Conservation (phyloP, 371 early-diverging fungal species). For the Rhizopus sp. region DNA sequence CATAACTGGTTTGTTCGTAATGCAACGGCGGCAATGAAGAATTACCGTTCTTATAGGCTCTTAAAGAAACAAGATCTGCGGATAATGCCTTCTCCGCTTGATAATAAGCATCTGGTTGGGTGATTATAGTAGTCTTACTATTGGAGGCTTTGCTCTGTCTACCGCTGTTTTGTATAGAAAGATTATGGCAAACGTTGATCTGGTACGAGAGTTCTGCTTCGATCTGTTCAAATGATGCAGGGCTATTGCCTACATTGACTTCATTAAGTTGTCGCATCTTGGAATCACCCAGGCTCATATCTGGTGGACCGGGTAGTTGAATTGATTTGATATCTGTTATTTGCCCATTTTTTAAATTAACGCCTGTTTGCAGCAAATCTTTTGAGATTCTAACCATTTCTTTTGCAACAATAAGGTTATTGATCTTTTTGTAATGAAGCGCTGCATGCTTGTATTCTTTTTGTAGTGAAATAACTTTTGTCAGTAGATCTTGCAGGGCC, state of each 20-base stretch:
- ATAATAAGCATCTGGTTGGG: conserved; percentile 38
- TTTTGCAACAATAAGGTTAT: conserved; percentile 54
- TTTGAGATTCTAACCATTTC: conserved; percentile 60
- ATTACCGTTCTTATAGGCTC: conserved; percentile 35
- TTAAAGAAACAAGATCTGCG: conserved; percentile 62
- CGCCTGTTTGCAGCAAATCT: conserved; percentile 34
- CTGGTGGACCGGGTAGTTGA: conserved; percentile 29
- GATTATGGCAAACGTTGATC: conserved; percentile 63
- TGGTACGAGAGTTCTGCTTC: conserved; percentile 61
- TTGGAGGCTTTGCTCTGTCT: conserved; percentile 12
- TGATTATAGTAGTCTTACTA: conserved; percentile 11
- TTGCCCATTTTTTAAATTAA: conserved; percentile 41
- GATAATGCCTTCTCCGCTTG: conserved; percentile 59
- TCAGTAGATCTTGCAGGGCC: conserved; percentile 21
- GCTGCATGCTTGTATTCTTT: conserved; percentile 69
- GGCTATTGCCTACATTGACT: conserved; percentile 2
- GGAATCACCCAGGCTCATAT: conserved; percentile 41
- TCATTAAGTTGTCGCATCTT: conserved; percentile 36
- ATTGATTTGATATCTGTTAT: conserved; percentile 14
- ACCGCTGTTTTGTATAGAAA: conserved; percentile 51
- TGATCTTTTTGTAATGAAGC: conserved; percentile 52
- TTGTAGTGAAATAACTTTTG: conserved; percentile 42
- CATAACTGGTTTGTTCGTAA: conserved; percentile 65
- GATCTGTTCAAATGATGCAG: conserved; percentile 47
- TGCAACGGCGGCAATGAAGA: conserved; percentile 54